Conservation (phyloP, 2,329 filamentous ascomycete species). For the Cordyceps cateniannulata region DNA sequence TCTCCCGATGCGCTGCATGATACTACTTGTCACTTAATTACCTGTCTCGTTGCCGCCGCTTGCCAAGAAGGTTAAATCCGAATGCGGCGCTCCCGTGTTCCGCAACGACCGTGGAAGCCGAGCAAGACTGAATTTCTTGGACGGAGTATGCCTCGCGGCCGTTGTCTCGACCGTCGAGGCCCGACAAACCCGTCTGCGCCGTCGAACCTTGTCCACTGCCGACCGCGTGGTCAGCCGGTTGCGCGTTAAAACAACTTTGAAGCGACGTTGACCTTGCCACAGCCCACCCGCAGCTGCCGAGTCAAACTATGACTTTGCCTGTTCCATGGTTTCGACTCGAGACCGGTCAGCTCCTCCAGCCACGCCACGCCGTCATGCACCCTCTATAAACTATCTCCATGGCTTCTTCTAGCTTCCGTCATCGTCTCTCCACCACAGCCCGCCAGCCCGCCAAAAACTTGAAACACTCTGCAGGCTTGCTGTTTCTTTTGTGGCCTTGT, state of each 20-base stretch:
- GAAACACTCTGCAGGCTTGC: slow-evolving; percentile 1
- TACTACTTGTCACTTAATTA: background rate
- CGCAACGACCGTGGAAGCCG: background rate
- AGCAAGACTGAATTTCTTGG: background rate
- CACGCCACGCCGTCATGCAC: background rate
- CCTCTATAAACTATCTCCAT: background rate
- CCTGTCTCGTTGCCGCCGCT: background rate
- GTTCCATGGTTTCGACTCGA: background rate
- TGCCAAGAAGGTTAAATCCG: background rate
- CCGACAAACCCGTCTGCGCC: background rate
- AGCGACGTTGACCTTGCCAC: background rate
- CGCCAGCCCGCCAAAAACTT: slow-evolving; percentile 1
- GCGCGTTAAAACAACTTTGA: background rate
- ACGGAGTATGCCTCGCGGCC: background rate
- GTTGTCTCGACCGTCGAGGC: background rate
- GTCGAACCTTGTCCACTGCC: background rate
- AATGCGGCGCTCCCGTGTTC: background rate
- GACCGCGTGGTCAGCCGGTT: background rate
- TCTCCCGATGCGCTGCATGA: background rate
- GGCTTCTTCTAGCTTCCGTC: background rate
- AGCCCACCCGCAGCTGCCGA: background rate
- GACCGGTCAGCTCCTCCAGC: background rate
- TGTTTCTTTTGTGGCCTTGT: background rate
- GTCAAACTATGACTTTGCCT: background rate
- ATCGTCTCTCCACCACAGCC: background rate